These are phyloP conservation scores for Thamnidium elegans DNA, from an alignment of 192 early-diverging fungal species.

Conservation along the genomic window DNA sequence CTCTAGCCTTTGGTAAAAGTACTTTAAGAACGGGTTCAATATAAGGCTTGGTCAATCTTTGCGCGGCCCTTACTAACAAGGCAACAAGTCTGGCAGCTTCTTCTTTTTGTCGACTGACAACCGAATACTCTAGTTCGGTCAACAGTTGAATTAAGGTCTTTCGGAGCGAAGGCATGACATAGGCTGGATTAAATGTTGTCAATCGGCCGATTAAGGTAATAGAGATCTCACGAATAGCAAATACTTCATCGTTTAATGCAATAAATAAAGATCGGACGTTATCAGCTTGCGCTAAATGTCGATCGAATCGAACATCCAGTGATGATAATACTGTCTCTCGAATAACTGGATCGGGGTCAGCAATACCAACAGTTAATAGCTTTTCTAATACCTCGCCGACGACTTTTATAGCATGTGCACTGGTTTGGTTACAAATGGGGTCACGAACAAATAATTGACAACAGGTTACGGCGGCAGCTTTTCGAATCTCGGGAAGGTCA, in stretches of 20 bases:
- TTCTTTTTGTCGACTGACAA: constrained; percentile 78
- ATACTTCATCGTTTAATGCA: constrained; percentile 88
- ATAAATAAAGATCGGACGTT: constrained; percentile 86
- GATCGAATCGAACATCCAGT: constrained; percentile 81
- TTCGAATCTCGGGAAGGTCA: constrained; percentile 72
- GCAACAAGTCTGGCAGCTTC: constrained; percentile 79
- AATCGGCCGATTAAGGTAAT: constrained; percentile 86
- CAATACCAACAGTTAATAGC: constrained; percentile 83
- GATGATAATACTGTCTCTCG: constrained; percentile 76
- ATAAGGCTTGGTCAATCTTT: constrained; percentile 84
- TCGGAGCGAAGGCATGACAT: constrained; percentile 85
- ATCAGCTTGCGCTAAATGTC: constrained; percentile 86
- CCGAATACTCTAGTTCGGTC: constrained; percentile 88
- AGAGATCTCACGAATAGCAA: constrained; percentile 79
- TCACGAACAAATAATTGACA: constrained; percentile 80
- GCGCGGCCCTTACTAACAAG: constrained; percentile 72
- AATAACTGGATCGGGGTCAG: constrained; percentile 77
- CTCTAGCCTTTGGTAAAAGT: constrained; percentile 78
- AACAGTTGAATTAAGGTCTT: constrained; percentile 84
- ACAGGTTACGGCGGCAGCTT: constrained; percentile 82
- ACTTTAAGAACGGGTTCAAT: constrained; percentile 85
- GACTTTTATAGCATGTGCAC: constrained; percentile 74
- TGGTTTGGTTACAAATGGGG: constrained; percentile 77
- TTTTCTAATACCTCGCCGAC: constrained; percentile 87
- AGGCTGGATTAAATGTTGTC: constrained; percentile 84